phyloP scores from a whole-genome alignment of 164 flowering plant species.

The Akebia trifoliata region DNA sequence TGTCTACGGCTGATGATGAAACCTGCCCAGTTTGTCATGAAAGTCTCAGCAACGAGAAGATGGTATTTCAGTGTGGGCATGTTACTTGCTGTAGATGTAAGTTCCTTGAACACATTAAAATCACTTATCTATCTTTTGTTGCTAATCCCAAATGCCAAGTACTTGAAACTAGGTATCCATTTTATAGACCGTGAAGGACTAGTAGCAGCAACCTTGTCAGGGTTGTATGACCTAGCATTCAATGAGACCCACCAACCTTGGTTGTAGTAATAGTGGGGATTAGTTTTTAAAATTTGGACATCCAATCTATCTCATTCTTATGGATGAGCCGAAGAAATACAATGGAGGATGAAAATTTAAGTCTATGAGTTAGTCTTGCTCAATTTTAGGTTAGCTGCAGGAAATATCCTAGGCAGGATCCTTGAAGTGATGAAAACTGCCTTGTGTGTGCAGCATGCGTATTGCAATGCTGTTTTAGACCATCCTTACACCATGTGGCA shows the following conservation, averaged over 20 bases:
- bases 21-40: constrained; percentile 95
- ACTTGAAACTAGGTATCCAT: not conserved
- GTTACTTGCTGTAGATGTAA: constrained; percentile 90
- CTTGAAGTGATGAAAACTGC: not conserved
- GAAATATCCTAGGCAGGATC: not conserved
- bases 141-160: not conserved
- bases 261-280: no score
- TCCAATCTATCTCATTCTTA: no score
- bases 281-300: no score
- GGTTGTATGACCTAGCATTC: no score
- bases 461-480: not conserved
- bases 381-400: not conserved
- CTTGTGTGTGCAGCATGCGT: not conserved
- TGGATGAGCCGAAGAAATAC: not conserved
- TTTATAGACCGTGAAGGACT: not conserved
- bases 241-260: no score
- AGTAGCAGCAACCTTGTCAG: not conserved
- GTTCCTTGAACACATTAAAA: constrained; percentile 16
- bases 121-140: constrained; percentile 6
- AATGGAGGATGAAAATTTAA: not conserved
- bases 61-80: constrained; percentile 98
- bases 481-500: not conserved
- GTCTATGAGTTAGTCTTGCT: no score
- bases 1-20: constrained; percentile 40
- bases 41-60: constrained; percentile 58